phyloP scores from a whole-genome alignment of 129 eudicot species.

The Flaveria brownii region DNA sequence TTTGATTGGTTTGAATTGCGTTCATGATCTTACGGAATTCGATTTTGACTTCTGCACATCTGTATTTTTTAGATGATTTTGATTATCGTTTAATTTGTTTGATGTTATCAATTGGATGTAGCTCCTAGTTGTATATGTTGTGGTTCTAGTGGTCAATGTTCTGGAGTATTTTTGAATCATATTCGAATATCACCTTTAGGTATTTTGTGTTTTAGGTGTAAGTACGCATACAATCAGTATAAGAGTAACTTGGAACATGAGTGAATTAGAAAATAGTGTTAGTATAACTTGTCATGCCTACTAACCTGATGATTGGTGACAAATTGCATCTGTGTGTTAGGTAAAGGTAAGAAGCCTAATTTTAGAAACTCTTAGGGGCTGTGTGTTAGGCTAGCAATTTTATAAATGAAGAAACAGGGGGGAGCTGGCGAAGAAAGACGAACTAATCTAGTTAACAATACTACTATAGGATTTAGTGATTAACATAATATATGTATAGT shows the following conservation, averaged over 20 bases:
- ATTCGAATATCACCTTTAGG: not conserved
- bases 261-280: too few species aligned
- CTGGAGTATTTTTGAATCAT: not conserved
- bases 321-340: too few species aligned
- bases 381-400: too few species aligned
- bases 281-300: too few species aligned
- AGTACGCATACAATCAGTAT: not conserved
- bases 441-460: too few species aligned
- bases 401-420: too few species aligned
- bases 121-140: not conserved
- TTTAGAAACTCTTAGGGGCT: too few species aligned
- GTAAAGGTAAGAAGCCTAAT: too few species aligned
- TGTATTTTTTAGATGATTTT: not conserved
- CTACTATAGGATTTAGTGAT: too few species aligned
- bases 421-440: too few species aligned
- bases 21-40: not conserved
- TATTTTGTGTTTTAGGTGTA: not conserved
- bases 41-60: constrained; percentile 9
- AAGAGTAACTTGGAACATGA: not conserved
- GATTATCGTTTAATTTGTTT: not conserved
- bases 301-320: too few species aligned
- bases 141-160: not conserved
- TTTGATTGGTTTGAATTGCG: constrained; percentile 1
- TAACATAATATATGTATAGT: not conserved
- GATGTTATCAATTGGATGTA: not conserved